Percentiles rank a stretch among this genome's conserved stretches.
Evolutionary conservation across 495 filamentous ascomycete species (phyloP).

Genomic region (Echria macrotheca): DNA sequence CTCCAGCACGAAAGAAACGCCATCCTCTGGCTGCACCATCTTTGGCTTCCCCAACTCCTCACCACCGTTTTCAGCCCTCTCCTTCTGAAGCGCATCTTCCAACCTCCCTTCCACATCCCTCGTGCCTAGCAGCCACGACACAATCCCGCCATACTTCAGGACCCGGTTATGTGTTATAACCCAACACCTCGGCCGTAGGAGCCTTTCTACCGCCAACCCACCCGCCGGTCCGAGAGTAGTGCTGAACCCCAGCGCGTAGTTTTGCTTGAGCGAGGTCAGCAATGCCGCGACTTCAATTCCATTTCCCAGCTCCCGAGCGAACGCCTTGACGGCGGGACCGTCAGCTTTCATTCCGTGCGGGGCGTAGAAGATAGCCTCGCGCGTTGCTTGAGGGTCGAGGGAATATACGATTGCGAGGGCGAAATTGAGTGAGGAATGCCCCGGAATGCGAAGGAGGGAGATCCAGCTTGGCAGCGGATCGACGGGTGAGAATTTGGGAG

Average conservation of each 20-base stretch:
- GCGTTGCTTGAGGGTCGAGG: no score
- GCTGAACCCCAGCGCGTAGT: background rate
- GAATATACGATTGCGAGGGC: slow-evolving; percentile 3
- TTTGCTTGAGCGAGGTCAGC: background rate
- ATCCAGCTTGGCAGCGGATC: background rate
- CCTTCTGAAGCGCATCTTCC: slow-evolving; percentile 19
- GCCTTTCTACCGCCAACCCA: background rate
- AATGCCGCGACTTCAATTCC: background rate
- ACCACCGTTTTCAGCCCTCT: slow-evolving; percentile 48
- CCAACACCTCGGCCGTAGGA: background rate
- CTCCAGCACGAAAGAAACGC: slow-evolving; percentile 46
- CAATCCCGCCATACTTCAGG: background rate
- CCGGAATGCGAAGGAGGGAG: background rate
- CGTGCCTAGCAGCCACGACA: background rate
- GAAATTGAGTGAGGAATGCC: slow-evolving; percentile 1
- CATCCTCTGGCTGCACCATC: slow-evolving; percentile 54
- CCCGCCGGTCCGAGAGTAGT: background rate
- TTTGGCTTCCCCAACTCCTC: slow-evolving; percentile 34
- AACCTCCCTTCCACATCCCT: no score
- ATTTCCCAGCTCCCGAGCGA: background rate
- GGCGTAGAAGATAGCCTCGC: background rate
- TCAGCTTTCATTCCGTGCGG: background rate
- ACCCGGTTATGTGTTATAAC: background rate
- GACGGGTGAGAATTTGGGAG: background rate
- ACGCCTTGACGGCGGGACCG: background rate